Conservation (phyloP, 805 yeast genomes). For the Candida coleopterorum region DNA sequence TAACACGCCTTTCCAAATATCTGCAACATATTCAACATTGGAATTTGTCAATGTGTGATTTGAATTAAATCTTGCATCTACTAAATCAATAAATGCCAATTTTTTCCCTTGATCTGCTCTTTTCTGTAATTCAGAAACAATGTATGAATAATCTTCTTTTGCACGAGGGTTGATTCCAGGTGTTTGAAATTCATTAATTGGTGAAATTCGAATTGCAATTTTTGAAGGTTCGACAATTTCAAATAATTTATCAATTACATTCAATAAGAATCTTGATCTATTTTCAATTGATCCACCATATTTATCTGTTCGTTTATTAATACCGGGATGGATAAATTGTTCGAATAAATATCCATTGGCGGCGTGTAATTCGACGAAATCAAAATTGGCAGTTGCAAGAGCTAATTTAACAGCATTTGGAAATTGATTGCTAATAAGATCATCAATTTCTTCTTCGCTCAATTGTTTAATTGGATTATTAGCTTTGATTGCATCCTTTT, state of each 20-base stretch:
- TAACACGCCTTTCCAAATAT: constrained; percentile 27
- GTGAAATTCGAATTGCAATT: constrained; percentile 31
- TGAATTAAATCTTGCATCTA: constrained; percentile 17
- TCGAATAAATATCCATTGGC: constrained; percentile 39
- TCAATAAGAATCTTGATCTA: constrained; percentile 31
- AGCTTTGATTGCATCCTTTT: constrained; percentile 12
- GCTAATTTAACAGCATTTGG: constrained; percentile 26
- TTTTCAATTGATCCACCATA: constrained; percentile 37
- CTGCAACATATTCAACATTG: constrained; percentile 13
- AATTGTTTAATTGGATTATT: constrained; percentile 17
- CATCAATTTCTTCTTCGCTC: constrained; percentile 20
- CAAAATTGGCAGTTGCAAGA: constrained; percentile 29
- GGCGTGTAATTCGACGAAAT: constrained; percentile 36
- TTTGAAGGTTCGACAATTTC: constrained; percentile 19
- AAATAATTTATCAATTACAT: constrained; percentile 31
- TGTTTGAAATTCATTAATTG: constrained; percentile 29
- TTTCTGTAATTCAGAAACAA: constrained; percentile 27
- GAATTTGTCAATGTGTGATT: constrained; percentile 9
- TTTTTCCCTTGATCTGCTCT: constrained; percentile 23
- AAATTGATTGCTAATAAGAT: constrained; percentile 16
- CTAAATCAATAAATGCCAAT: constrained; percentile 33
- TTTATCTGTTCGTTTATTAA: constrained; percentile 29
- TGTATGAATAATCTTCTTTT: constrained; percentile 22
- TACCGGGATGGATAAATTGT: constrained; percentile 29
- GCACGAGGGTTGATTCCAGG: constrained; percentile 25